phyloP scores from a whole-genome alignment of 305 asterid species.

The Ilex paraguariensis region DNA sequence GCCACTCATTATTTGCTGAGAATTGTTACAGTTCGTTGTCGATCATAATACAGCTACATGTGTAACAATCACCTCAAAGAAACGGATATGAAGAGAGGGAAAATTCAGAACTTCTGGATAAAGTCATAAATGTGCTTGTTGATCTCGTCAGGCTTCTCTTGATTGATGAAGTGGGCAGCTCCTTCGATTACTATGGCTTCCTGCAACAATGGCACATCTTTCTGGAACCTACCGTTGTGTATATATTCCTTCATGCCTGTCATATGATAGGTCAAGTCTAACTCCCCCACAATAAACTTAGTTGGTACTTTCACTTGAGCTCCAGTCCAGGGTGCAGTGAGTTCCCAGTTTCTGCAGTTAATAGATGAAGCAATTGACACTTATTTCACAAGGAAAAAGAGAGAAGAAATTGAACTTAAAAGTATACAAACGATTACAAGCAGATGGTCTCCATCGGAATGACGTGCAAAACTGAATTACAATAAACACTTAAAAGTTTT shows the following conservation, averaged over 20 bases:
- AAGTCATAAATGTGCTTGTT: background rate
- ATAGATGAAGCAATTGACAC: background rate
- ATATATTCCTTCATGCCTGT: slow-evolving; percentile 29
- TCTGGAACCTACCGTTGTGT: slow-evolving; percentile 19
- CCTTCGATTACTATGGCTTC: slow-evolving; percentile 11
- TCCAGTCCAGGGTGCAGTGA: slow-evolving; percentile 40
- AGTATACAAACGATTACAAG: no score
- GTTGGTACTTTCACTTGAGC: slow-evolving; percentile 28
- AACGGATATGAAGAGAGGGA: background rate
- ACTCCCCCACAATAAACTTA: slow-evolving; percentile 35
- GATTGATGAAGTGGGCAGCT: background rate
- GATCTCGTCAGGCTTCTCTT: background rate
- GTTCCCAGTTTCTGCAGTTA: slow-evolving; percentile 37
- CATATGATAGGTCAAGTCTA: slow-evolving; percentile 24
- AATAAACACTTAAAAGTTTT: no score
- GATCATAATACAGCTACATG: no score
- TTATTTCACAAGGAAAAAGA: no score
- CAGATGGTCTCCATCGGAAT: background rate
- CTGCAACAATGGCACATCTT: slow-evolving; percentile 24
- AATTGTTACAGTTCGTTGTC: no score
- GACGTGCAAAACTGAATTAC: background rate
- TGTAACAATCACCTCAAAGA: no score
- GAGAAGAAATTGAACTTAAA: no score
- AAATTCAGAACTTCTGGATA: slow-evolving; percentile 1
- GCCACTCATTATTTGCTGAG: no score